phyloP scores from a whole-genome alignment of 179 eudicot species.

The Nepenthes alata region DNA sequence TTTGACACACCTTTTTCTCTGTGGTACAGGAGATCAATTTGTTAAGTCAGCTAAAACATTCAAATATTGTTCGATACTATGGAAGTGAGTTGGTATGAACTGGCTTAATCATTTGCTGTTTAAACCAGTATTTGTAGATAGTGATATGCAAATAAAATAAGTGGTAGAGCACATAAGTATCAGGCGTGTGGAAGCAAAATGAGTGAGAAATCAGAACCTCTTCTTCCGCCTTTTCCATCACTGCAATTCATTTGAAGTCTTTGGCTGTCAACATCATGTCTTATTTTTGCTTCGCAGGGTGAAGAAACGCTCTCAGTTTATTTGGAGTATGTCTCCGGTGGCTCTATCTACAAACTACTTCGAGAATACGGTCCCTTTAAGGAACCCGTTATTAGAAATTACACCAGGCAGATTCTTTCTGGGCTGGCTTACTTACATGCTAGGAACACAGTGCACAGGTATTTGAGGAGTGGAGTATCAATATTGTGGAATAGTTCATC shows the following conservation, averaged over 20 bases:
- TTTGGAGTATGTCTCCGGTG: conserved; percentile 94
- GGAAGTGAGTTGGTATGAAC: conserved; percentile 87
- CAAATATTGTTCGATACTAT: conserved; percentile 78
- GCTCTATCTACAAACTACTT: conserved; percentile 89
- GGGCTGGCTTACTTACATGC: conserved; percentile 91
- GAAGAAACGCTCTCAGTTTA: conserved; percentile 84
- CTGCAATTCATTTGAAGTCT: too few relatives aligned
- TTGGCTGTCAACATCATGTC: too few relatives aligned
- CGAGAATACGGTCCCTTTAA: conserved; percentile 95
- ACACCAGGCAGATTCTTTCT: conserved; percentile 78
- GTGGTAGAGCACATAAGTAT: too few relatives aligned
- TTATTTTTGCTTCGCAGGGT: conserved; percentile 29
- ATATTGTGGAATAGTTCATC: background rate
- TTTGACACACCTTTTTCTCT: background rate
- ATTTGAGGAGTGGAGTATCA: background rate
- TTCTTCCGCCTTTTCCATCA: too few relatives aligned
- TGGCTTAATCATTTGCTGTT: background rate
- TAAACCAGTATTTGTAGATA: too few relatives aligned
- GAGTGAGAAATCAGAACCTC: too few relatives aligned
- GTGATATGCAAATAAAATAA: too few relatives aligned
- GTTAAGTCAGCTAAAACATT: conserved; percentile 80
- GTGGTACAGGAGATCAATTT: conserved; percentile 71
- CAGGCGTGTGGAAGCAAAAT: too few relatives aligned
- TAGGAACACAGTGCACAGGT: conserved; percentile 90
- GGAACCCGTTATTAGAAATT: conserved; percentile 92